Percentiles rank a stretch among this genome's conserved stretches.
These are phyloP conservation scores for Phialophora verrucosa DNA, from an alignment of 2,329 filamentous ascomycete species.

Conservation along the genomic window DNA sequence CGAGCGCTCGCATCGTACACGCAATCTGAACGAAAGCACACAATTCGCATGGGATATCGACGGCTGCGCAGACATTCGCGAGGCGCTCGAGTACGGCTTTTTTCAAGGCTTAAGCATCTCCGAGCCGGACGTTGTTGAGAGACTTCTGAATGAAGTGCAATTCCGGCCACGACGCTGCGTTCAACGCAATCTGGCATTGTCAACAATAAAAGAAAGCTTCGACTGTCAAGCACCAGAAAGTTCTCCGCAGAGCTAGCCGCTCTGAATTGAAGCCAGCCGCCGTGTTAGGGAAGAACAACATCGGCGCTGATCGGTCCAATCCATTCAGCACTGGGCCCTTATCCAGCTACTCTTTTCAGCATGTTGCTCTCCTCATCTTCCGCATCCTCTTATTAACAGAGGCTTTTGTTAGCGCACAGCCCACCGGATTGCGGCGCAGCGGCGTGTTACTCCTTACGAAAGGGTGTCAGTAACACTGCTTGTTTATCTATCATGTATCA, in stretches of 20 bases:
- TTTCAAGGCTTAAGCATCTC: neutral
- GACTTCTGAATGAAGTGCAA: constrained; percentile 4
- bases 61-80: constrained; percentile 2
- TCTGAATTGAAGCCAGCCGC: neutral
- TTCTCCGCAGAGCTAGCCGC: neutral
- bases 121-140: neutral
- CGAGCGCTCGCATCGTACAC: neutral
- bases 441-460: neutral
- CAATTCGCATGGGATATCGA: constrained; percentile 2
- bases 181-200: neutral
- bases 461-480: neutral
- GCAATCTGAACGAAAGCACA: neutral
- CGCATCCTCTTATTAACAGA: too few relatives aligned
- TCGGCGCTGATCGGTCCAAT: neutral
- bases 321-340: neutral
- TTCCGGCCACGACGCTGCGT: neutral
- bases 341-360: neutral
- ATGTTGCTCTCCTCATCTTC: neutral
- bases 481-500: neutral
- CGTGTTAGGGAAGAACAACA: neutral
- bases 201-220: neutral
- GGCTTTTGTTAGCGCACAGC: too few relatives aligned
- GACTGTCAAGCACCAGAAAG: neutral
- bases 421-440: too few relatives aligned
- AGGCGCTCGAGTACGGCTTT: constrained; percentile 13